A percentile compares a stretch with the other conserved stretches of the same genome.
Evolutionary conservation across 768 basidiomycete species (phyloP).

Genomic region (Mycena venus): DNA sequence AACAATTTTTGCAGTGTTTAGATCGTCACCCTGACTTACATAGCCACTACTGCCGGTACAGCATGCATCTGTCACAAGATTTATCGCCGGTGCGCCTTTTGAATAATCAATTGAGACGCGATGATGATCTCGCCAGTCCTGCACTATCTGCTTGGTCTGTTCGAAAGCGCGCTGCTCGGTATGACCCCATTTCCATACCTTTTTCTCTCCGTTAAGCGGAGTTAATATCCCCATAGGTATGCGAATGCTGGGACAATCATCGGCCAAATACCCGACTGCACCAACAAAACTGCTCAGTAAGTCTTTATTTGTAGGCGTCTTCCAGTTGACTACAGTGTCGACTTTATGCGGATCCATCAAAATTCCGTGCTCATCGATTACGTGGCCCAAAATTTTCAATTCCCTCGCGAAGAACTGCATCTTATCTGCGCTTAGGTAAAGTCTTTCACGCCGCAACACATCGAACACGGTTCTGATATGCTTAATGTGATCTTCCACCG

Average conservation of each 20-base stretch:
- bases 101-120: slow-evolving; percentile 37
- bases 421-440: slow-evolving; percentile 47
- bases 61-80: slow-evolving; percentile 49
- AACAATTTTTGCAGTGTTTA: slow-evolving; percentile 41
- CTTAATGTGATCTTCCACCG: slow-evolving; percentile 47
- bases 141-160: slow-evolving; percentile 45
- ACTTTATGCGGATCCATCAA: slow-evolving; percentile 61
- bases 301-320: slow-evolving; percentile 49
- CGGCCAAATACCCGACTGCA: slow-evolving; percentile 46
- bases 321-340: slow-evolving; percentile 50
- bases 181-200: slow-evolving; percentile 42
- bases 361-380: slow-evolving; percentile 56
- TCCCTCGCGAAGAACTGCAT: slow-evolving; percentile 16
- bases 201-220: slow-evolving; percentile 36
- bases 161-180: slow-evolving; percentile 52
- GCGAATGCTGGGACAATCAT: slow-evolving; percentile 46
- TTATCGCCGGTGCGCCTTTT: slow-evolving; percentile 35
- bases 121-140: slow-evolving; percentile 36
- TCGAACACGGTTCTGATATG: slow-evolving; percentile 48
- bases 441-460: slow-evolving; percentile 43
- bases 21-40: slow-evolving; percentile 40
- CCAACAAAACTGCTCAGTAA: slow-evolving; percentile 52
- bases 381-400: slow-evolving; percentile 48
- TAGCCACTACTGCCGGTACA: slow-evolving; percentile 46
- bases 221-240: slow-evolving; percentile 55